phyloP scores from a whole-genome alignment of 306 rosid genomes.

The Castanopsis chinensis region DNA sequence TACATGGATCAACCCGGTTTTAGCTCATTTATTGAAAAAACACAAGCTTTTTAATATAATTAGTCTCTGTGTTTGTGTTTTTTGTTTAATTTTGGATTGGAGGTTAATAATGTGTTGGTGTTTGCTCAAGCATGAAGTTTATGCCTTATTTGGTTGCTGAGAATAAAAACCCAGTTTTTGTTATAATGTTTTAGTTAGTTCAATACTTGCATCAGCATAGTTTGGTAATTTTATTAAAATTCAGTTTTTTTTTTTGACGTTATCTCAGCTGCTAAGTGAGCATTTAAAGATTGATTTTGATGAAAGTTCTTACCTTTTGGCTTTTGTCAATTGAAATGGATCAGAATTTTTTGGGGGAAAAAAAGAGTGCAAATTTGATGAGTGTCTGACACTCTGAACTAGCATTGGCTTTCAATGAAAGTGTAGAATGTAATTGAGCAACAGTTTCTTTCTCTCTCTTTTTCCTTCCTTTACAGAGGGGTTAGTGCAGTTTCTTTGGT shows the following conservation, averaged over 20 bases:
- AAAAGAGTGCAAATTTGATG: too few species aligned
- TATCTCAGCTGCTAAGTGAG: not conserved
- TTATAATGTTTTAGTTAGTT: not conserved
- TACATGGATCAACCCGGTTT: not conserved
- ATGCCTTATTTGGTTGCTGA: not conserved
- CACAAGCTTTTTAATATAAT: too few species aligned
- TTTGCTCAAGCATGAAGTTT: not conserved
- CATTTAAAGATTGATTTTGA: not conserved
- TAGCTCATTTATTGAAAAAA: not conserved
- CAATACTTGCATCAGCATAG: not conserved
- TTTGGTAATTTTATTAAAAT: not conserved
- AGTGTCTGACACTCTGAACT: not conserved
- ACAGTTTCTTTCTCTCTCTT: not conserved
- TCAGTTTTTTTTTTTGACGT: not conserved
- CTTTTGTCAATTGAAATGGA: too few species aligned
- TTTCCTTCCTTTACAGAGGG: conserved; percentile 37
- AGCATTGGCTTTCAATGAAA: not conserved
- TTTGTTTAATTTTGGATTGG: not conserved
- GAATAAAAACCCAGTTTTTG: not conserved
- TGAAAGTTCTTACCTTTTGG: not conserved
- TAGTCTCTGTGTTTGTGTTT: not conserved
- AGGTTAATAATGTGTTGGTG: not conserved
- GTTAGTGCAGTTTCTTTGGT: conserved; percentile 49
- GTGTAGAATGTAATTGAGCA: not conserved
- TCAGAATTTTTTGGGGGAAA: too few species aligned